Base-by-base conservation (phyloP, 2,329 filamentous ascomycete species). In the Neonectria punicea region DNA sequence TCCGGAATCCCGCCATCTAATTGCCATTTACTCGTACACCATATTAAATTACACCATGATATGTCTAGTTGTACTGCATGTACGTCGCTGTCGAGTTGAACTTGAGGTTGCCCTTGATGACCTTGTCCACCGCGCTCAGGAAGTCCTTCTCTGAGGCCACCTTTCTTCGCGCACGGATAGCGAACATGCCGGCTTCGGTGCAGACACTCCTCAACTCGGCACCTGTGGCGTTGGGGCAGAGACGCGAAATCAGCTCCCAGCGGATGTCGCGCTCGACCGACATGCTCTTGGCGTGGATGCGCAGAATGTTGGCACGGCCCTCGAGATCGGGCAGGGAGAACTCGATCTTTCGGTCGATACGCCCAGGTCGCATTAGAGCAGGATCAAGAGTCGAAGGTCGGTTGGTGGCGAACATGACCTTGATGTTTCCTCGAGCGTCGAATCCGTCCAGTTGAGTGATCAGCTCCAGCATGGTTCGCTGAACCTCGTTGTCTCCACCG, bases 251-350 rank as follows among this genome's bases (percentile, higher is more conserved):
- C 70, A 99, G 88, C 84, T 99, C 96, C 96, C 96, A 99, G 82
- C 96, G 90, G 76, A 99, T 99, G 78, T 99, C 96, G 58, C 96
- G 90, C 87, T 99, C 96, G 41, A 99, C 96, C 18, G 94, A 98
- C 96, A 99, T 99, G 79, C 93, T 97, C 91, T 98, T 99, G 75
- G 96, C 96, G 84, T 98, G 96, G 75, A 99, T 99, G 55, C 96
- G 92, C 49, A 99, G 88, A 77, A 99, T 98, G 83, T 98, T 98
- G 77, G 96, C 96, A 71, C 96, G 92, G 56, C 96, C 96, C 80
- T 99, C 96, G 73, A 98, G 93, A 80, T 99, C 96, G 25, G 96
- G 96, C 25, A 99, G 87, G 1, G 94, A 95, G 85, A 99, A 99
- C 82, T 99, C 96, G 75, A 99, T 99, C 87, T 99, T 99, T 76